These are phyloP conservation scores for Monilinia vaccinii-corymbosi DNA, from an alignment of 2,329 filamentous ascomycete species.

Conservation along the genomic window DNA sequence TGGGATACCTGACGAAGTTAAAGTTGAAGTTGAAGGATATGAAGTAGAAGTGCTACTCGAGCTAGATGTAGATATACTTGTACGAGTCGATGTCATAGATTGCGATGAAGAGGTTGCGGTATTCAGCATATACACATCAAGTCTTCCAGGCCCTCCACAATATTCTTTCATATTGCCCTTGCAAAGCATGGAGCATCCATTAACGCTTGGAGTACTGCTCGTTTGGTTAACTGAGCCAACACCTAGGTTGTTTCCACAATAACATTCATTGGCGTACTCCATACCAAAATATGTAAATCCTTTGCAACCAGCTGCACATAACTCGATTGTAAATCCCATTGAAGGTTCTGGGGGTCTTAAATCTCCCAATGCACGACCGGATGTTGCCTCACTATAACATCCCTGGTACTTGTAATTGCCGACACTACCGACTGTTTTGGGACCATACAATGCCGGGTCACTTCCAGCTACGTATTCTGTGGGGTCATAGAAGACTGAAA, in stretches of 20 bases:
- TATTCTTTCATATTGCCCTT: constrained; percentile 21
- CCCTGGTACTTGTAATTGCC: constrained; percentile 26
- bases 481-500: constrained; percentile 20
- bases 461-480: constrained; percentile 18
- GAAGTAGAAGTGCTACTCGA: neutral
- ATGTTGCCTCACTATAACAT: constrained; percentile 29
- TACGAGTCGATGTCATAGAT: neutral
- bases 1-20: neutral
- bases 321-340: constrained; percentile 20
- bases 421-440: constrained; percentile 15
- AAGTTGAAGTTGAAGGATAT: neutral
- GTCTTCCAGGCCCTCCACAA: constrained; percentile 26
- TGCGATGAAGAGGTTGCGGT: neutral
- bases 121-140: constrained; percentile 18
- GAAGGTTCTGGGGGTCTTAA: constrained; percentile 15
- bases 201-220: constrained; percentile 9
- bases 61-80: neutral
- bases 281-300: constrained; percentile 21
- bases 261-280: constrained; percentile 30
- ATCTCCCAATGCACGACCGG: constrained; percentile 14
- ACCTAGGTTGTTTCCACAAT: constrained; percentile 25
- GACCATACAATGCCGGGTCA: constrained; percentile 19
- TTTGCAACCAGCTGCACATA: constrained; percentile 17
- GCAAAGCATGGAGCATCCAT: constrained; percentile 15
- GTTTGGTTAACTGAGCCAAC: constrained; percentile 8